These are phyloP conservation scores for Nannizziopsis barbatae DNA, from an alignment of 2,329 filamentous ascomycete species.

Conservation along the genomic window DNA sequence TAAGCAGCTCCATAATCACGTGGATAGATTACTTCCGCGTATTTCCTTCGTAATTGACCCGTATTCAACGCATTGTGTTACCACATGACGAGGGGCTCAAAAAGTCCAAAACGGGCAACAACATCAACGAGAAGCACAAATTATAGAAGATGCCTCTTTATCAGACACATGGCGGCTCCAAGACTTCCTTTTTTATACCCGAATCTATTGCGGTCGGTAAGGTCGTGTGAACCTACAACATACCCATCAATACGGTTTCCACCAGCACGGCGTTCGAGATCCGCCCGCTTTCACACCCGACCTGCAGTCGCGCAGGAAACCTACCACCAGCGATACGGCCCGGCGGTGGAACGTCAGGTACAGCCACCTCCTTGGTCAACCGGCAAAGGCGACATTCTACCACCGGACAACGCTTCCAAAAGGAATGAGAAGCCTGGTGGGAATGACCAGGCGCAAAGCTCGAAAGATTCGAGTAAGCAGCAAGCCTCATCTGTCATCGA, in stretches of 20 bases:
- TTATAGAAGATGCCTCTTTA: neutral
- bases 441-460: constrained; percentile 18
- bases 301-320: constrained; percentile 26
- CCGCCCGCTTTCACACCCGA: constrained; percentile 30
- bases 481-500: constrained; percentile 1
- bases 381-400: constrained; percentile 6
- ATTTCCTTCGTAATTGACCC: neutral
- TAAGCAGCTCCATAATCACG: neutral
- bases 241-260: constrained; percentile 35
- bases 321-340: constrained; percentile 38
- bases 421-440: constrained; percentile 11
- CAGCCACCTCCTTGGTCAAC: constrained; percentile 25
- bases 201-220: constrained; percentile 49
- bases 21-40: neutral
- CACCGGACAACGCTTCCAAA: neutral
- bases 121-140: neutral
- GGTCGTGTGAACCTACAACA: constrained; percentile 38
- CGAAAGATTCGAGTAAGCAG: constrained; percentile 18
- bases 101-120: neutral
- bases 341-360: constrained; percentile 33
- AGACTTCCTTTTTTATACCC: constrained; percentile 60
- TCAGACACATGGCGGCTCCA: constrained; percentile 46
- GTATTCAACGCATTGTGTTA: neutral
- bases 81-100: constrained; percentile 7
- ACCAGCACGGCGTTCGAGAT: constrained; percentile 16